Evolutionary conservation across 2,329 filamentous ascomycete genomes (phyloP), one percentile per base, ranked within the genome.

Genomic region (Diplodia mutila): DNA sequence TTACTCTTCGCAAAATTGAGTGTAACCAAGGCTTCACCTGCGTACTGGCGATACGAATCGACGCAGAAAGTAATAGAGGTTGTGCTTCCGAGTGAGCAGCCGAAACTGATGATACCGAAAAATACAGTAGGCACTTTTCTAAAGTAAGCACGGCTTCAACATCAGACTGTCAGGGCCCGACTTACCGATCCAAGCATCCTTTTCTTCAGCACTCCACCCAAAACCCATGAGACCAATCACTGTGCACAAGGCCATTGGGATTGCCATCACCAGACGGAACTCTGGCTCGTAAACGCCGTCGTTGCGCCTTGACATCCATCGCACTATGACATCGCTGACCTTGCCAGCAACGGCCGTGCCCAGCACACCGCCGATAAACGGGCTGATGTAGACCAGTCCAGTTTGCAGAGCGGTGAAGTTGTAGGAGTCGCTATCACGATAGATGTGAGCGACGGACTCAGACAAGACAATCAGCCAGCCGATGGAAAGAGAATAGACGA

Each of bases 381-480:
- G 94, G 0, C 91, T 94, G 54, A 98, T 85, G 77, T 97, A 98
- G 0, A 98, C 87, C 0, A 98, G 84, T 8, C 94, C 94, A 0
- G 92, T 91, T 69, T 92, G 90, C 0, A 97, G 81, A 0, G 92
- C 86, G 27, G 86, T 89, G 76, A 98, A 98, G 72, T 94, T 87
- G 81, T 98, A 98, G 0, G 84, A 84, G 0, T 85, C 82, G 0
- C 83, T 82, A 66, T 88, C 83, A 46, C 91, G 87, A 78, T 92
- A 98, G 69, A 98, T 91, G 68, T 90, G 85, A 0, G 92, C 87
- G 2, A 98, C 88, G 0, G 91, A 91, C 78, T 98, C 94, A 0
- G 93, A 97, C 1, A 98, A 86, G 52, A 98, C 93, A 71, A 98
- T 97, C 32, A 98, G 85, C 95, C 94, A 98, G 46, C 94, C 94